phyloP scores from a whole-genome alignment of 2,329 filamentous ascomycete species.

The Pyricularia sp. region DNA sequence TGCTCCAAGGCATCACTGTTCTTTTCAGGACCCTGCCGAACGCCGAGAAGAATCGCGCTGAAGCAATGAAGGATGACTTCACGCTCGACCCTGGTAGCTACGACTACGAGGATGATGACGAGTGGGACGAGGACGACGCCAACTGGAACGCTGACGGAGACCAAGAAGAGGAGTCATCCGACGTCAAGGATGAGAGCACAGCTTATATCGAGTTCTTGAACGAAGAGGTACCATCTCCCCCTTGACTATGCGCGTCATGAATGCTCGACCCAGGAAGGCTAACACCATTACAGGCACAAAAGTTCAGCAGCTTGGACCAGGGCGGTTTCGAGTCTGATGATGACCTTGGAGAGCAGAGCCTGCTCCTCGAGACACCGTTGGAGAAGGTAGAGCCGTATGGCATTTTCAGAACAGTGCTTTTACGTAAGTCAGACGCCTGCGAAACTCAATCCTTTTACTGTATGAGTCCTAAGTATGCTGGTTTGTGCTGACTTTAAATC shows the following conservation, averaged over 20 bases:
- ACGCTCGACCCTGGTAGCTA: slow-evolving; percentile 52
- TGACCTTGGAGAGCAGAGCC: slow-evolving; percentile 86
- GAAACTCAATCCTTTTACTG: too few species aligned
- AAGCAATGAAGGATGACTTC: slow-evolving; percentile 83
- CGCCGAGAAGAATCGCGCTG: slow-evolving; percentile 85
- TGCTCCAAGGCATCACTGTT: slow-evolving; percentile 77
- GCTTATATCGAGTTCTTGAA: slow-evolving; percentile 95
- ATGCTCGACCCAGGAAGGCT: slow-evolving; percentile 10
- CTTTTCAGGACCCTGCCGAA: slow-evolving; percentile 86
- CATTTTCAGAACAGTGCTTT: slow-evolving; percentile 72
- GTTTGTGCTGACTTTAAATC: slow-evolving; percentile 18
- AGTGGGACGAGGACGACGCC: slow-evolving; percentile 73
- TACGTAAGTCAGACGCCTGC: slow-evolving; percentile 53
- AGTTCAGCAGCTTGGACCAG: slow-evolving; percentile 60
- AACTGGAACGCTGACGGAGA: slow-evolving; percentile 71
- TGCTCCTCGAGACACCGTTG: slow-evolving; percentile 81
- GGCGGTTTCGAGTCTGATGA: slow-evolving; percentile 64
- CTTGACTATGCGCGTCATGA: background rate
- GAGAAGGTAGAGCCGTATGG: slow-evolving; percentile 94
- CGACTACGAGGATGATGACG: slow-evolving; percentile 64
- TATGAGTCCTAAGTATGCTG: background rate
- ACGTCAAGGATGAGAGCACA: slow-evolving; percentile 81
- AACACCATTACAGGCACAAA: slow-evolving; percentile 53
- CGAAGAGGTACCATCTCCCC: slow-evolving; percentile 59
- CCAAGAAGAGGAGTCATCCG: slow-evolving; percentile 47